Evolutionary conservation across 495 filamentous ascomycete species (phyloP).

Genomic region (Penicillium desertorum): DNA sequence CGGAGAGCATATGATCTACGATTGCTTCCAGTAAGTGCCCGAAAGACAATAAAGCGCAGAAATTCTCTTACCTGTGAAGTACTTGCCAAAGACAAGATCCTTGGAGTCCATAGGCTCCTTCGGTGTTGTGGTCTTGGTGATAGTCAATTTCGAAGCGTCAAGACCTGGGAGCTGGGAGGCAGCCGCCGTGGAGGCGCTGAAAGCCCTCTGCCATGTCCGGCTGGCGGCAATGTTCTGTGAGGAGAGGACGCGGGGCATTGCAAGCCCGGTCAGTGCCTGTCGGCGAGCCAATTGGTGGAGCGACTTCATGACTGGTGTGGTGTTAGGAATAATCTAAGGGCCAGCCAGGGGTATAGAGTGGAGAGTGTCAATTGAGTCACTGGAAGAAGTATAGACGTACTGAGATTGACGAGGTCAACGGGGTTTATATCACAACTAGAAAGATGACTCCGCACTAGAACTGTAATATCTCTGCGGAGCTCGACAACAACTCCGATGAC

Average conservation of each 20-base stretch:
- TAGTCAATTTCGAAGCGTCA: slow-evolving; percentile 70
- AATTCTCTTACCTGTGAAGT: slow-evolving; percentile 70
- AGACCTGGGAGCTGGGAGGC: slow-evolving; percentile 59
- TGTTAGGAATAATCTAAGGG: slow-evolving; percentile 9
- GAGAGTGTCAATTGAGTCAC: slow-evolving; percentile 10
- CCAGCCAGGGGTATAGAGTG: slow-evolving; percentile 1
- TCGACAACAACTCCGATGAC: slow-evolving; percentile 33
- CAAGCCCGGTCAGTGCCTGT: slow-evolving; percentile 31
- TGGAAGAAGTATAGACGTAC: slow-evolving; percentile 12
- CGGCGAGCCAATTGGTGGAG: slow-evolving; percentile 44
- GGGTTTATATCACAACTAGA: slow-evolving; percentile 23
- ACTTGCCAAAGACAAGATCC: slow-evolving; percentile 81
- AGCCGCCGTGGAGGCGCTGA: slow-evolving; percentile 60
- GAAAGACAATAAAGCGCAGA: neutral
- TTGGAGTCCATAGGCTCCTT: slow-evolving; percentile 70
- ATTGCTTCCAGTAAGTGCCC: slow-evolving; percentile 22
- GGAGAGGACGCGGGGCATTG: slow-evolving; percentile 29
- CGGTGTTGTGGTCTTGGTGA: slow-evolving; percentile 73
- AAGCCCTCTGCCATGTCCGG: slow-evolving; percentile 47
- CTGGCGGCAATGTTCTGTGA: slow-evolving; percentile 29
- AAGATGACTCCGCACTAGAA: slow-evolving; percentile 28
- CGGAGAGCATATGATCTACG: slow-evolving; percentile 90
- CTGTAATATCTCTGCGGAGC: slow-evolving; percentile 31
- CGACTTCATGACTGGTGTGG: slow-evolving; percentile 36
- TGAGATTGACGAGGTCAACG: slow-evolving; percentile 12